Evolutionary conservation across 148 eudicot species (phyloP).

Genomic region (Polygonum aviculare): DNA sequence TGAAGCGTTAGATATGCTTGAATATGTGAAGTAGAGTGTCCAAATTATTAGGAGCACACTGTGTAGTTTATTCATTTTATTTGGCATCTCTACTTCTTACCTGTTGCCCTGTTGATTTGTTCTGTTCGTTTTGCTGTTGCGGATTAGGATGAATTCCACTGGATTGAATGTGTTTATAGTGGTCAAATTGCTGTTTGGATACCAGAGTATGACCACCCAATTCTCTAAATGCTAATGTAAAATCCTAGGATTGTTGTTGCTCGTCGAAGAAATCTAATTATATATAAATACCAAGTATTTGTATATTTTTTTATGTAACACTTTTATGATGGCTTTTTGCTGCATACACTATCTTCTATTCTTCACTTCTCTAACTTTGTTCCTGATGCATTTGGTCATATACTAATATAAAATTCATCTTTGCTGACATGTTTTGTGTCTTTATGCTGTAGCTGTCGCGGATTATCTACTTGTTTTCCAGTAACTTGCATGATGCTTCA

Average conservation of each 20-base stretch:
- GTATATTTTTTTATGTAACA: not conserved
- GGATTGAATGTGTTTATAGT: no score
- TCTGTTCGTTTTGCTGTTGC: not conserved
- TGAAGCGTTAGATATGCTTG: not conserved
- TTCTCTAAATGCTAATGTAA: not conserved
- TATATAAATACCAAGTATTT: not conserved
- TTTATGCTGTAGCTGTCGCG: constrained; percentile 66
- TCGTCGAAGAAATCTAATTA: not conserved
- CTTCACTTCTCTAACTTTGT: not conserved
- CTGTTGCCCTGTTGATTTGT: not conserved
- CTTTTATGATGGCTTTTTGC: not conserved
- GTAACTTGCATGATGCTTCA: constrained; percentile 98
- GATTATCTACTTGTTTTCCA: constrained; percentile 91
- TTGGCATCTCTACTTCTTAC: not conserved
- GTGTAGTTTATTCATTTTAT: not conserved
- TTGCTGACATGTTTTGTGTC: not conserved
- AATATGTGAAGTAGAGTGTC: not conserved
- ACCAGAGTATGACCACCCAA: not conserved
- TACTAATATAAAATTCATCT: not conserved
- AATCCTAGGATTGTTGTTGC: not conserved
- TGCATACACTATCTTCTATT: not conserved
- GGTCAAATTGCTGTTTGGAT: not conserved
- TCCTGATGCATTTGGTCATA: not conserved
- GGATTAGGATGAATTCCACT: not conserved
- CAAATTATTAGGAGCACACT: not conserved